Base-by-base conservation (phyloP, 2,329 filamentous ascomycete genomes). In the Teratosphaeria viscida region DNA sequence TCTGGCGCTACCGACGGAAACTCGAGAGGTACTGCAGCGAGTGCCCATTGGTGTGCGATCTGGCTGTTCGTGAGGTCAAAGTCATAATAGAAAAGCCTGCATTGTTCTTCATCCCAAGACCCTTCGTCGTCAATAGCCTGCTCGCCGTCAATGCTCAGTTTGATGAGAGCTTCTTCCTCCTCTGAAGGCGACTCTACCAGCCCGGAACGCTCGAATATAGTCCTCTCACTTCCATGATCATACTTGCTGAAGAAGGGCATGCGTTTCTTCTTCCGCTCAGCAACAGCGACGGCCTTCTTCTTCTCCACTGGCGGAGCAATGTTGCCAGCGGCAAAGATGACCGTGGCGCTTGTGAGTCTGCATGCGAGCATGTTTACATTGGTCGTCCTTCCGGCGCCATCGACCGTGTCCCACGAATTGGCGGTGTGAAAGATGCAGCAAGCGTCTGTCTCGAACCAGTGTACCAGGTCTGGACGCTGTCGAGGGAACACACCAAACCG, bases 361-460 rank as follows among this genome's bases (percentile, higher is more conserved):
- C 86, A 89, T 1, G 81, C 82, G 1, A 89, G 75, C 67, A 89
- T 79, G 65, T 85, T 84, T 4, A 89, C 83, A 0, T 77, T 74
- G 16, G 66, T 67, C 0, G 76, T 66, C 60, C 74, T 61, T 11
- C 68, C 66, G 23, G 69, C 64, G 1, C 68, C 63, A 1, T 70
- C 62, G 3, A 80, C 78, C 7, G 65, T 62, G 57, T 88, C 84
- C 87, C 86, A 90, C 1, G 82, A 82, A 64, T 88, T 89, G 0
- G 85, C 86, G 0, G 85, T 87, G 66, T 89, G 87, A 62, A 89
- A 88, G 53, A 89, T 86, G 65, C 85, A 84, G 65, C 85, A 89
- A 5, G 84, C 78, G 11, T 81, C 80, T 0, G 85, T 88, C 71
- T 86, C 81, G 62, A 86, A 89, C 85, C 86, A 89, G 10, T 78